These are phyloP conservation scores for Wallacemonas collosoma DNA, from an alignment of 208 protist species.

Conservation along the genomic window DNA sequence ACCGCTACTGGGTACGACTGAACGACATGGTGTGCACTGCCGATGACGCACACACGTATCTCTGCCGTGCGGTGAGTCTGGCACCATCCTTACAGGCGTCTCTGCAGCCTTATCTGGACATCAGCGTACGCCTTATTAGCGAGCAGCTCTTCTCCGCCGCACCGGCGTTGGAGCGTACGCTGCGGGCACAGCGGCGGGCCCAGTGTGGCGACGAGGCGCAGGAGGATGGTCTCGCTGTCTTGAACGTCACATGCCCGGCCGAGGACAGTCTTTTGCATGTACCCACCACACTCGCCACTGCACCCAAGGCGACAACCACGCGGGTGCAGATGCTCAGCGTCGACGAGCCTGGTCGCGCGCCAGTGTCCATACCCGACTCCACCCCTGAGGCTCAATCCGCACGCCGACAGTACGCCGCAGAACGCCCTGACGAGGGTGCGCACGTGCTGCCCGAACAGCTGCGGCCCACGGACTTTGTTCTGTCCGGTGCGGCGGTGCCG, in stretches of 20 bases:
- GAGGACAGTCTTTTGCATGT: not conserved
- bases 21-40: constrained; percentile 36
- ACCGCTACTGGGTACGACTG: constrained; percentile 41
- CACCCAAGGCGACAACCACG: not conserved
- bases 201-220: not conserved
- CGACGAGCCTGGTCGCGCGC: not conserved
- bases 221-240: not conserved
- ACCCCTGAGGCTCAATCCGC: constrained; percentile 23
- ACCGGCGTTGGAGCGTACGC: constrained; percentile 38
- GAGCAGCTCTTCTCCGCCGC: constrained; percentile 48
- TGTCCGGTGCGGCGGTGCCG: constrained; percentile 25
- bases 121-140: constrained; percentile 35
- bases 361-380: not conserved
- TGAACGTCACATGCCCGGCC: constrained; percentile 1
- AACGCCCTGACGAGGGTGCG: not conserved
- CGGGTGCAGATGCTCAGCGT: constrained; percentile 8
- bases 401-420: constrained; percentile 7
- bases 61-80: constrained; percentile 41
- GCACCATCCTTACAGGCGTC: constrained; percentile 34
- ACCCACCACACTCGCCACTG: not conserved
- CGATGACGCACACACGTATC: constrained; percentile 50
- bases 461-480: constrained; percentile 32
- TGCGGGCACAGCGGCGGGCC: constrained; percentile 7
- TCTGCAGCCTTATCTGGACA: constrained; percentile 42
- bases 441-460: not conserved